Conservation (phyloP, 768 basidiomycete genomes). For the Chalciporus pseudorubinellus region DNA sequence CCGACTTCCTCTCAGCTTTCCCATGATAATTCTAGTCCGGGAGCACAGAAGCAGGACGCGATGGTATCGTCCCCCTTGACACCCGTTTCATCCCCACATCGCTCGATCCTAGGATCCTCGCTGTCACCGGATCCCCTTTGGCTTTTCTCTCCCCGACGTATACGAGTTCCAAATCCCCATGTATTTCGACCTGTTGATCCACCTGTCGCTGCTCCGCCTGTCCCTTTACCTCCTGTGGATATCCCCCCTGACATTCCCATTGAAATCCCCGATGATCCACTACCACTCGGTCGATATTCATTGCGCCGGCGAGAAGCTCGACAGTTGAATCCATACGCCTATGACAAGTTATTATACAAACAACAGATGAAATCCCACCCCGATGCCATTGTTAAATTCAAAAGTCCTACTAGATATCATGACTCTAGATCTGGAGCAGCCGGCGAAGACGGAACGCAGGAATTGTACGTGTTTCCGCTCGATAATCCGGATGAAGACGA, state of each 20-base stretch:
- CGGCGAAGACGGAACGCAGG: conserved; percentile 31
- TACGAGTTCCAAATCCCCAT: not conserved
- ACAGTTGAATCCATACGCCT: conserved; percentile 62
- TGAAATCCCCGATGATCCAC: conserved; percentile 8
- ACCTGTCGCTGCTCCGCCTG: not conserved
- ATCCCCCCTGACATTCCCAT: not conserved
- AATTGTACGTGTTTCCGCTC: conserved; percentile 26
- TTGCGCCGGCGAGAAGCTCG: conserved; percentile 52
- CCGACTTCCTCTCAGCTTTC: conserved; percentile 15
- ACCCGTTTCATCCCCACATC: conserved; percentile 16
- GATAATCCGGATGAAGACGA: conserved; percentile 25
- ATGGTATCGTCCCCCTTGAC: conserved; percentile 22
- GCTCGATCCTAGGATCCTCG: conserved; percentile 2
- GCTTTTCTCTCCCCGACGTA: conserved; percentile 8
- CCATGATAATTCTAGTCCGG: conserved; percentile 1
- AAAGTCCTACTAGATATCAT: conserved; percentile 30
- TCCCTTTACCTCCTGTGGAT: conserved; percentile 2
- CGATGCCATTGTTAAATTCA: conserved; percentile 63
- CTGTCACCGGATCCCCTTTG: conserved; percentile 26
- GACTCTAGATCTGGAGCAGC: conserved; percentile 25
- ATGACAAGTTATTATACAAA: conserved; percentile 54
- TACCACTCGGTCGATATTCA: conserved; percentile 42
- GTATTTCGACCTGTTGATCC: conserved; percentile 2
- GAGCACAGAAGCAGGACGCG: not conserved
- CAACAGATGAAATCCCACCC: conserved; percentile 50